These are phyloP conservation scores for Dryas integrifolia DNA, from an alignment of 331 rosid species.

Conservation along the genomic window DNA sequence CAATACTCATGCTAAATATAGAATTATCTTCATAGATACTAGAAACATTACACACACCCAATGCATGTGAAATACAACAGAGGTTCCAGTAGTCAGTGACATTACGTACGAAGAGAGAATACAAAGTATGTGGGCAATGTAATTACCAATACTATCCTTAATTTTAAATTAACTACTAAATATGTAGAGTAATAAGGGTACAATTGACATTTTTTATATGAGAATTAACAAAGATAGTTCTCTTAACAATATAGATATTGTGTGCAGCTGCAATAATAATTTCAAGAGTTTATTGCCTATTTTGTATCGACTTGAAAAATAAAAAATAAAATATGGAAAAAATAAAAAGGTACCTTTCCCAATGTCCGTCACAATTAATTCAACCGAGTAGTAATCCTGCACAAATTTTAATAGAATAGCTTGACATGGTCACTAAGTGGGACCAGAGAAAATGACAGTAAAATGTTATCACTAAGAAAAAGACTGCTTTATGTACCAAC, in stretches of 20 bases:
- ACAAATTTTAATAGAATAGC: slow-evolving; percentile 15
- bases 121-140: background rate
- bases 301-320: background rate
- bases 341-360: slow-evolving; percentile 56
- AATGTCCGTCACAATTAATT: slow-evolving; percentile 72
- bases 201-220: background rate
- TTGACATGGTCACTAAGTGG: background rate
- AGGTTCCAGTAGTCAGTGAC: too few species aligned
- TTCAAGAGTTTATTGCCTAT: background rate
- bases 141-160: background rate
- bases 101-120: too few species aligned
- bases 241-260: background rate
- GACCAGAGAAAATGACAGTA: background rate
- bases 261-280: background rate
- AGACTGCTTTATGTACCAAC: background rate
- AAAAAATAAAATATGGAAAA: background rate
- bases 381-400: slow-evolving; percentile 69
- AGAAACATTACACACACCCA: too few species aligned
- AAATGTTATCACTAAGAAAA: background rate
- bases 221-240: background rate
- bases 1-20: too few species aligned
- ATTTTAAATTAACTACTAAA: background rate
- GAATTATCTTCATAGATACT: too few species aligned
- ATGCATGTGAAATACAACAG: too few species aligned
- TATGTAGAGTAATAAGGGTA: background rate